These are phyloP conservation scores for Lactarius evosmus DNA, from an alignment of 768 basidiomycete species.

Conservation along the genomic window DNA sequence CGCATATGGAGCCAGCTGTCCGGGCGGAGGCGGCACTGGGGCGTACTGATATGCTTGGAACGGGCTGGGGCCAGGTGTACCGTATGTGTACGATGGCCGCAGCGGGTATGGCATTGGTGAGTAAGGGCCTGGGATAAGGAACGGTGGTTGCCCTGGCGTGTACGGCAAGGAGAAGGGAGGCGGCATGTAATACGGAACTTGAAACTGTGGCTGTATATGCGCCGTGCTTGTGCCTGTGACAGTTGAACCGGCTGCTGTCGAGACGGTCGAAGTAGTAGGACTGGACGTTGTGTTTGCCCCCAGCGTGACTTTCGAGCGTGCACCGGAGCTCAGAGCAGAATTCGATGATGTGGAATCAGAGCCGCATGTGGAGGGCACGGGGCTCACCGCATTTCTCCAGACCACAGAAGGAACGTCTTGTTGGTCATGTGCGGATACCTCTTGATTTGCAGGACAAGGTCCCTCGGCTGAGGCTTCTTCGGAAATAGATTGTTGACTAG, in stretches of 20 bases:
- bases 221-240: slow-evolving; percentile 29
- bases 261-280: not conserved
- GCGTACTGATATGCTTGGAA: slow-evolving; percentile 16
- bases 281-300: slow-evolving; percentile 7
- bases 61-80: slow-evolving; percentile 3
- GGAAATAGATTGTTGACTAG: not conserved
- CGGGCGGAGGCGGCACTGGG: slow-evolving; percentile 13
- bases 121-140: slow-evolving; percentile 29
- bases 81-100: slow-evolving; percentile 22
- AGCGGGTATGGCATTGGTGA: slow-evolving; percentile 31
- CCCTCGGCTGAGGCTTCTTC: slow-evolving; percentile 6
- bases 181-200: slow-evolving; percentile 40
- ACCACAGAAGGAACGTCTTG: slow-evolving; percentile 7
- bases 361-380: slow-evolving; percentile 3
- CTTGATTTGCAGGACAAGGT: slow-evolving; percentile 1
- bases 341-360: slow-evolving; percentile 11
- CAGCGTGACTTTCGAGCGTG: not conserved
- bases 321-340: slow-evolving; percentile 14
- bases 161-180: slow-evolving; percentile 37
- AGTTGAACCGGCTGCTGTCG: slow-evolving; percentile 4
- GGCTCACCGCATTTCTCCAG: slow-evolving; percentile 16
- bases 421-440: not conserved
- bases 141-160: slow-evolving; percentile 27
- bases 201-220: slow-evolving; percentile 26
- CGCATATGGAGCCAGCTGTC: slow-evolving; percentile 14